These are phyloP conservation scores for Neonectria magnoliae DNA, from an alignment of 2,329 filamentous ascomycete species.

Conservation along the genomic window DNA sequence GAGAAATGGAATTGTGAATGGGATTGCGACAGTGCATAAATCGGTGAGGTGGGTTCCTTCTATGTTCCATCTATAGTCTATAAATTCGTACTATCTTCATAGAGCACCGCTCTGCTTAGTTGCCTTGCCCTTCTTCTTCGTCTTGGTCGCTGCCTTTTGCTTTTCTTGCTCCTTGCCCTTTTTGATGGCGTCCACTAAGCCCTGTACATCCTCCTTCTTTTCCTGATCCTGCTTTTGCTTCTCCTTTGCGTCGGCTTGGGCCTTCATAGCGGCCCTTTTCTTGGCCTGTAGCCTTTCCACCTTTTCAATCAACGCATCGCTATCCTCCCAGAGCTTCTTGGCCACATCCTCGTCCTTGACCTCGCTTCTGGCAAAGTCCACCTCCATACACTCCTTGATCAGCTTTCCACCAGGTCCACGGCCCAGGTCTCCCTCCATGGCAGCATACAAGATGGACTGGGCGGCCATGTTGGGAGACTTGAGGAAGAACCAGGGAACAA, in stretches of 20 bases:
- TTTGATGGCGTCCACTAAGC: conserved; percentile 57
- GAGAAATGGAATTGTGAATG: conserved; percentile 19
- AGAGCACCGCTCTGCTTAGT: conserved; percentile 27
- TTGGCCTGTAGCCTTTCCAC: conserved; percentile 75
- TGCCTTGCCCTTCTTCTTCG: conserved; percentile 37
- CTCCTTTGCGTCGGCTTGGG: conserved; percentile 46
- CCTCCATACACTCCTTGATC: conserved; percentile 88
- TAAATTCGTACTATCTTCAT: conserved; percentile 29
- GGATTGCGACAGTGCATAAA: background rate
- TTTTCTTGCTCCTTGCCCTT: conserved; percentile 50
- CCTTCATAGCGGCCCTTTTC: conserved; percentile 56
- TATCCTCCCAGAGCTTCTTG: conserved; percentile 90
- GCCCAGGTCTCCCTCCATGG: conserved; percentile 80
- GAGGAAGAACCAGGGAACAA: conserved; percentile 85
- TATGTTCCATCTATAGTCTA: conserved; percentile 33
- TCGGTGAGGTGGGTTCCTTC: conserved; percentile 4
- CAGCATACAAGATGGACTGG: conserved; percentile 85
- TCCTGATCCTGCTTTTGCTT: conserved; percentile 50
- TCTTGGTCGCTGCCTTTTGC: conserved; percentile 31
- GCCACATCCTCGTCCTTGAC: conserved; percentile 81
- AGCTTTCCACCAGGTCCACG: conserved; percentile 73
- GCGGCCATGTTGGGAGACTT: conserved; percentile 87
- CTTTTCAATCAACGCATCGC: conserved; percentile 83
- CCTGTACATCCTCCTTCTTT: conserved; percentile 45
- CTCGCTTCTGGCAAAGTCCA: conserved; percentile 77